Evolutionary conservation across 208 protist genomes (phyloP), one percentile per base, ranked within the genome.

Genomic region (Novymonas esmeraldas): DNA sequence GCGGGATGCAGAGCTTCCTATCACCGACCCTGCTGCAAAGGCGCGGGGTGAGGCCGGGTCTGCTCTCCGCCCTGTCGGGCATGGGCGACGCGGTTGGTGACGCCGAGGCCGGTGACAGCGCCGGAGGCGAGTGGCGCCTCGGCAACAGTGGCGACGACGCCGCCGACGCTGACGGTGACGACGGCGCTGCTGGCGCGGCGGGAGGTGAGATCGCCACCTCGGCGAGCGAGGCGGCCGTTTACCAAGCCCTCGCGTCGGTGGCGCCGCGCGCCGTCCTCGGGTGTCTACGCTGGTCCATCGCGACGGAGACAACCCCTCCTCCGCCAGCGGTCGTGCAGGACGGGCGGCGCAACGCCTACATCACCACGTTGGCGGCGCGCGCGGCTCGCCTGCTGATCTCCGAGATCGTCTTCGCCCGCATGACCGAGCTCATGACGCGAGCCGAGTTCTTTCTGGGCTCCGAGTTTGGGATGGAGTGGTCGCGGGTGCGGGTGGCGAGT

Each of bases 221-320:
- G 11, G 29, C 49, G 18, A 31, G 26, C 65, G 55, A 71, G 34
- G 14, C 26, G 18, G 24, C 24, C 31, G 34, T 42, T n/a, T 10
- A 28, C 11, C 41, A 44, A 55, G 33, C 60, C 60, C n/a, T n/a
- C n/a, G n/a, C n/a, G n/a, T n/a, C n/a, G 22, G 55, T 36, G 34
- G 65, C 87, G 31, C 73, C 72, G 10, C 83, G 86, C 7, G 85
- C 76, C 26, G 45, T 93, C 14, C 77, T 95, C 13, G 89, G 89
- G n/a, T 66, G 74, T 22, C 71, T 95, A 46, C 88, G 88, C 20
- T 94, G 88, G 85, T 63, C 88, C 5, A 18, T 88, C 29, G 78
- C 87, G 49, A 76, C 79, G 14, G 75, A 82, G 29, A 64, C 60
- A 16, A 49, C 76, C 33, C 64, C 51, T 26, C 72, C 56, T 24